Evolutionary conservation across 1,139 yeast genomes (phyloP).

Genomic region (Meyerozyma athensensis): DNA sequence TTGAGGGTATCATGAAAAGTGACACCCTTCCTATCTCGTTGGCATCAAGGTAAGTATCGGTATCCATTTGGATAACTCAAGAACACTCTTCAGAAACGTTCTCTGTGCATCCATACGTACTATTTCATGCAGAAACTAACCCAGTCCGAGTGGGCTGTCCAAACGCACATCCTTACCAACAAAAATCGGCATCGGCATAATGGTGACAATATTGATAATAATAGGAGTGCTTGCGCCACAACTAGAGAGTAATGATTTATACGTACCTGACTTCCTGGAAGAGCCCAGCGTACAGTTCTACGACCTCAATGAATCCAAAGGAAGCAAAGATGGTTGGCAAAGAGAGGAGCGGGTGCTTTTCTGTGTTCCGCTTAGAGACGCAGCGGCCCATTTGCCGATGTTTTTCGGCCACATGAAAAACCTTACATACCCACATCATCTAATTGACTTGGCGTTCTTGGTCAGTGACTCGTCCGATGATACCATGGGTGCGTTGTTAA

Average conservation of each 20-base stretch:
- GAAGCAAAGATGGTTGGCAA: conserved; percentile 51
- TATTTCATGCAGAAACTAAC: neutral
- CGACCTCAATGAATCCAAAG: conserved; percentile 42
- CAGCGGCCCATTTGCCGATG: conserved; percentile 61
- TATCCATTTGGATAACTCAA: neutral
- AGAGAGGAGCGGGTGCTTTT: conserved; percentile 49
- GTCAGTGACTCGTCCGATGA: conserved; percentile 57
- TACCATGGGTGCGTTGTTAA: conserved; percentile 46
- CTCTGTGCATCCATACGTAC: neutral
- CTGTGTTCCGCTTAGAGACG: conserved; percentile 59
- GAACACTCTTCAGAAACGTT: no score
- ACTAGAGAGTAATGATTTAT: neutral
- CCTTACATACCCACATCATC: conserved; percentile 52
- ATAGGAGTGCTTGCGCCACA: neutral
- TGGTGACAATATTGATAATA: neutral
- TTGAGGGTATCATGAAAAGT: neutral
- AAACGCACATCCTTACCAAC: neutral
- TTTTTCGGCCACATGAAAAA: conserved; percentile 54
- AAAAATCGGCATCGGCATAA: neutral
- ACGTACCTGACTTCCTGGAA: conserved; percentile 6
- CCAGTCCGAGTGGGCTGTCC: neutral
- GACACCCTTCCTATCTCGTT: neutral
- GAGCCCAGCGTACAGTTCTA: conserved; percentile 31
- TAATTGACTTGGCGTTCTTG: conserved; percentile 54
- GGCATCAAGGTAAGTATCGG: neutral